A percentile compares a stretch with the other conserved stretches of the same genome.
These are phyloP conservation scores for Argentina anserina DNA, from an alignment of 306 rosid species.

Conservation along the genomic window DNA sequence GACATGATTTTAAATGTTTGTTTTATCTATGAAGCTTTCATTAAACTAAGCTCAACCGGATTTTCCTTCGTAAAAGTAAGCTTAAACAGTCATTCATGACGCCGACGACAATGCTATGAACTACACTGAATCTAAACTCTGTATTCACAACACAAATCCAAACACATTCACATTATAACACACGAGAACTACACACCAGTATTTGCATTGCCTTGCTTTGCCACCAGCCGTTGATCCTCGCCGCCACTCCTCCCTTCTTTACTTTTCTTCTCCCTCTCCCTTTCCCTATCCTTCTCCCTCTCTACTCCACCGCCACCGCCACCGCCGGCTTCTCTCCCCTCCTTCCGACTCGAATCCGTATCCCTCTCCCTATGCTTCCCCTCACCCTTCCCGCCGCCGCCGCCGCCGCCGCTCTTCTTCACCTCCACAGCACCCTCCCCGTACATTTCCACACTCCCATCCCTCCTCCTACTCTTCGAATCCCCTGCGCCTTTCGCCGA, in stretches of 20 bases:
- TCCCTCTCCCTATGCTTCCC: slow-evolving; percentile 77
- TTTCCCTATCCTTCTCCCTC: slow-evolving; percentile 46
- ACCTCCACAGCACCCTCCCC: slow-evolving; percentile 67
- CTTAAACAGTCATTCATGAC: background rate
- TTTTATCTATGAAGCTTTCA: no score
- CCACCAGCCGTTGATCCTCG: slow-evolving; percentile 52
- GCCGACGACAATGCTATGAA: background rate
- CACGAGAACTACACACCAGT: slow-evolving; percentile 54
- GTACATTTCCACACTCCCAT: slow-evolving; percentile 54
- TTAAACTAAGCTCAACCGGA: background rate
- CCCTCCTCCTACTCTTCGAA: slow-evolving; percentile 74
- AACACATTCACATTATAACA: background rate
- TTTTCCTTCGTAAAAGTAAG: background rate
- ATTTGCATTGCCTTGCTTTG: slow-evolving; percentile 61
- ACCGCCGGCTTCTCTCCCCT: slow-evolving; percentile 45
- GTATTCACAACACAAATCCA: background rate
- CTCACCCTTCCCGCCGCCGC: slow-evolving; percentile 52
- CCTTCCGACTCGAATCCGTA: slow-evolving; percentile 70
- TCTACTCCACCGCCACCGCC: slow-evolving; percentile 42
- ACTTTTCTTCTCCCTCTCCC: slow-evolving; percentile 50
- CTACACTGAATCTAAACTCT: background rate
- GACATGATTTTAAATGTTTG: background rate
- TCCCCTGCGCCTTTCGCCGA: slow-evolving; percentile 53
- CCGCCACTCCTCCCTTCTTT: slow-evolving; percentile 51
- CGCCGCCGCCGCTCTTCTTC: slow-evolving; percentile 42